These are phyloP conservation scores for Alternaria metachromatica DNA, from an alignment of 2,329 filamentous ascomycete species.

Conservation along the genomic window DNA sequence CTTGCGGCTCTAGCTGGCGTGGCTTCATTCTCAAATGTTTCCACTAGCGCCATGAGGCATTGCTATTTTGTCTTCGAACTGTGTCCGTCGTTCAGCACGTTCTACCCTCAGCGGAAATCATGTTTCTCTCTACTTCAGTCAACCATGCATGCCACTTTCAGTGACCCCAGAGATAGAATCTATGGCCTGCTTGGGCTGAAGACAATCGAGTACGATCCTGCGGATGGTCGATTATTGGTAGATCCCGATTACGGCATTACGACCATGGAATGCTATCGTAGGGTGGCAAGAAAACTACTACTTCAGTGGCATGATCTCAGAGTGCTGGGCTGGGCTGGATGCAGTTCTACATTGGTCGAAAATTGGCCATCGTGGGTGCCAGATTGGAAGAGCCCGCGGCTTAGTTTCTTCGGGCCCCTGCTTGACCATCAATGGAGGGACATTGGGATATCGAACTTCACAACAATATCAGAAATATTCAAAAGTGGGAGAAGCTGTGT, in stretches of 20 bases:
- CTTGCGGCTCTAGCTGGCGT: too few relatives aligned
- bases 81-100: too few relatives aligned
- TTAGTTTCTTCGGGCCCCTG: too few relatives aligned
- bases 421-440: too few relatives aligned
- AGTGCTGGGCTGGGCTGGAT: background rate
- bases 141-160: background rate
- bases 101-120: too few relatives aligned
- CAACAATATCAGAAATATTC: background rate
- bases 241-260: background rate
- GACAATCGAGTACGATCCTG: background rate
- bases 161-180: background rate
- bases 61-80: background rate
- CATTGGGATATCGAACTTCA: too few relatives aligned
- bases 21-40: too few relatives aligned
- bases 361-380: background rate
- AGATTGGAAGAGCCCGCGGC: too few relatives aligned
- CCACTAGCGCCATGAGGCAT: too few relatives aligned
- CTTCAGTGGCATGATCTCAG: too few relatives aligned
- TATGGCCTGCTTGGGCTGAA: background rate
- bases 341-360: background rate
- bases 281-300: background rate
- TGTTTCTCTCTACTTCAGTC: background rate
- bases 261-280: background rate
- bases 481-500: background rate
- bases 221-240: background rate